Percentiles rank a stretch among this genome's conserved stretches.
phyloP scores from a whole-genome alignment of 306 rosid species.

The Cucurbita ficifolia region DNA sequence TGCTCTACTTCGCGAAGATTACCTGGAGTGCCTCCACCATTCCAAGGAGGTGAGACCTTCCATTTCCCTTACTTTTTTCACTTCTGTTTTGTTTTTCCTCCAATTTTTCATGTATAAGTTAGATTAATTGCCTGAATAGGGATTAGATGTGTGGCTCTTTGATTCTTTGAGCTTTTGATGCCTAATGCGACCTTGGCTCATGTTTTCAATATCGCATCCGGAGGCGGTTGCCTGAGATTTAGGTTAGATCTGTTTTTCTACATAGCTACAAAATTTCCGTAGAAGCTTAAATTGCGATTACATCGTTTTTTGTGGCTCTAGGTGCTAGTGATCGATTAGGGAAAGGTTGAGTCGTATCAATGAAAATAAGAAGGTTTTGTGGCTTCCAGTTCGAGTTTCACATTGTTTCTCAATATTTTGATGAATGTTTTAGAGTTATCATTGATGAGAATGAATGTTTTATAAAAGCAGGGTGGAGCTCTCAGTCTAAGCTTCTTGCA shows the following conservation, averaged over 20 bases:
- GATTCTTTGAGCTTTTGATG: not conserved
- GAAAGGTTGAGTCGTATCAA: not conserved
- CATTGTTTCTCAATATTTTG: not conserved
- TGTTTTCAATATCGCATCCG: not conserved
- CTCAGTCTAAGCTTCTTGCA: not conserved
- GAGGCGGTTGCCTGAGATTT: not conserved
- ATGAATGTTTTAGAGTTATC: not conserved
- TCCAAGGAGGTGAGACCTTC: slow-evolving; percentile 61
- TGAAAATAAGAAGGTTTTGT: not conserved
- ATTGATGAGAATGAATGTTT: not conserved
- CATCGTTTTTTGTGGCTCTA: not conserved
- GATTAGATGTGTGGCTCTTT: not conserved
- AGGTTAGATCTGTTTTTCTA: not conserved
- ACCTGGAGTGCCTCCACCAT: slow-evolving; percentile 96
- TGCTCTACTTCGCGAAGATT: slow-evolving; percentile 87
- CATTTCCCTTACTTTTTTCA: not conserved
- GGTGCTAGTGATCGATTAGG: not conserved
- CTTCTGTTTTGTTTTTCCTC: not conserved
- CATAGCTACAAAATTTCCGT: not conserved
- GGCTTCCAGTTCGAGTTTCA: not conserved
- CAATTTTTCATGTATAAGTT: not conserved
- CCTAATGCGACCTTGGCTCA: not conserved
- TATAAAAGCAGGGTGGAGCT: not conserved
- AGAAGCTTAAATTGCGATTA: not conserved
- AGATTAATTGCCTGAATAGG: not conserved